These are phyloP conservation scores for Aristolochia californica DNA, from an alignment of 164 flowering plant species.

Conservation along the genomic window DNA sequence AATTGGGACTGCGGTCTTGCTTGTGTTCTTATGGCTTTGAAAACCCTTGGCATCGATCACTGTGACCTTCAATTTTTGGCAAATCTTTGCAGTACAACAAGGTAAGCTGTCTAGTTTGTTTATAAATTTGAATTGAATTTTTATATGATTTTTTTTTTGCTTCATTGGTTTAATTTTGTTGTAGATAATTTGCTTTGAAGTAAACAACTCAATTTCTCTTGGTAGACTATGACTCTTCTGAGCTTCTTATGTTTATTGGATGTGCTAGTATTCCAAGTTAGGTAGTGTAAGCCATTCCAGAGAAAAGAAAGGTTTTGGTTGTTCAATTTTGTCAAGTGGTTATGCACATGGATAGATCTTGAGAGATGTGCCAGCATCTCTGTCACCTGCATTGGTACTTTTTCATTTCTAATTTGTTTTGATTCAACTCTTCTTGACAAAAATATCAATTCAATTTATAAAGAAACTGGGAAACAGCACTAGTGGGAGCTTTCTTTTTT, in stretches of 20 bases:
- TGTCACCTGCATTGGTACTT: too few relatives aligned
- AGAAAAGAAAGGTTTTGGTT: too few relatives aligned
- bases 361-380: too few relatives aligned
- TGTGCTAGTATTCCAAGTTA: not conserved
- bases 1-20: slow-evolving; percentile 99
- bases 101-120: slow-evolving; percentile 26
- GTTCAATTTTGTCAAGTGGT: too few relatives aligned
- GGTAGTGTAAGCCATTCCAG: too few relatives aligned
- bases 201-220: not conserved
- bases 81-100: slow-evolving; percentile 64
- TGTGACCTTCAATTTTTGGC: slow-evolving; percentile 38
- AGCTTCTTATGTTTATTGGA: not conserved
- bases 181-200: too few relatives aligned
- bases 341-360: too few relatives aligned
- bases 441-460: too few relatives aligned
- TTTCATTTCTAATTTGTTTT: too few relatives aligned
- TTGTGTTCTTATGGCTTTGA: slow-evolving; percentile 85
- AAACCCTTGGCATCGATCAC: slow-evolving; percentile 44
- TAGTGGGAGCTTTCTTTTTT: too few relatives aligned
- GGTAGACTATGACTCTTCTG: not conserved
- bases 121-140: not conserved
- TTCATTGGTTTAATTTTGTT: not conserved
- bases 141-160: not conserved
- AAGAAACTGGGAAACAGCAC: too few relatives aligned
- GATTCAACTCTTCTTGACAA: too few relatives aligned